Evolutionary conservation across 2,329 filamentous ascomycete genomes (phyloP).

Genomic region (Cordyceps fumosorosea): DNA sequence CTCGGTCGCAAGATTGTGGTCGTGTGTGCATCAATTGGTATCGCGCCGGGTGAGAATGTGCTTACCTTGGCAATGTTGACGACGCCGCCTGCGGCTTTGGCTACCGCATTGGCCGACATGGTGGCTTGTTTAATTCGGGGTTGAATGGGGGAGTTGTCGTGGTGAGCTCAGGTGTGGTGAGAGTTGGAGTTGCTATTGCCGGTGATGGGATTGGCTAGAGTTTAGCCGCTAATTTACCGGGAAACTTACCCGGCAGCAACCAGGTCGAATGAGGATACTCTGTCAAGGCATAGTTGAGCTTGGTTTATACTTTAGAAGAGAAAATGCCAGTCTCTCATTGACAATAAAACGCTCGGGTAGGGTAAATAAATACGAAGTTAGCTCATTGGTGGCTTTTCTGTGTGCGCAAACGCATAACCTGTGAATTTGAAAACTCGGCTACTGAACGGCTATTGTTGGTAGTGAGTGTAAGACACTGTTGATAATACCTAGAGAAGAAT

Average conservation of each 20-base stretch:
- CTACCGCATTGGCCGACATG: slow-evolving; percentile 57
- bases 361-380: too few relatives aligned
- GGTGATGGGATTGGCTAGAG: slow-evolving; percentile 10
- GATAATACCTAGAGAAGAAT: too few relatives aligned
- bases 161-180: slow-evolving; percentile 6
- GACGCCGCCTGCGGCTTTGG: slow-evolving; percentile 48
- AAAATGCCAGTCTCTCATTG: too few relatives aligned
- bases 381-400: too few relatives aligned
- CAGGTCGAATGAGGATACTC: neutral
- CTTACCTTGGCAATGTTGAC: slow-evolving; percentile 55
- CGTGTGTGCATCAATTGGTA: slow-evolving; percentile 18
- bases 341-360: too few relatives aligned
- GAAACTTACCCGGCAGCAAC: neutral
- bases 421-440: too few relatives aligned
- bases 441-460: too few relatives aligned
- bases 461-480: too few relatives aligned
- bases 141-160: slow-evolving; percentile 11
- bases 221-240: slow-evolving; percentile 18
- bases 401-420: too few relatives aligned
- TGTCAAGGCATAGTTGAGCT: neutral
- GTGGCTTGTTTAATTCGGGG: slow-evolving; percentile 24
- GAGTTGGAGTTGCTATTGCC: slow-evolving; percentile 14
- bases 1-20: neutral
- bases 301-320: neutral
- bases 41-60: slow-evolving; percentile 6